These are phyloP conservation scores for Hymenoscyphus albidus DNA, from an alignment of 2,329 filamentous ascomycete genomes.

Conservation along the genomic window DNA sequence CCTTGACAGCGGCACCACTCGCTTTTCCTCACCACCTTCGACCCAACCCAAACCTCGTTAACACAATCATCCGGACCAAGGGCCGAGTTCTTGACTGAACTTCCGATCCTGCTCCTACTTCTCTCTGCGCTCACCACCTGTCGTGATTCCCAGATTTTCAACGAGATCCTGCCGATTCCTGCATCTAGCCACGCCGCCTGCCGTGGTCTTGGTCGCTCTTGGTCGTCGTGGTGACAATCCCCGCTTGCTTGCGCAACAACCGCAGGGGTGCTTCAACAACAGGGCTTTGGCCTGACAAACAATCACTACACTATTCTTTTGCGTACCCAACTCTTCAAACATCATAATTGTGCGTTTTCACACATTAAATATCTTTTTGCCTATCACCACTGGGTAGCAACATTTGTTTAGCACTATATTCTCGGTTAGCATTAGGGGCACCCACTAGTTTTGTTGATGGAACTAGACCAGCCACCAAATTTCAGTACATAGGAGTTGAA, in stretches of 20 bases:
- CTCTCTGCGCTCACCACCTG: neutral
- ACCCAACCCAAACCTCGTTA: neutral
- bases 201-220: constrained; percentile 27
- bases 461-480: neutral
- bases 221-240: constrained; percentile 34
- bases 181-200: neutral
- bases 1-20: constrained; percentile 3
- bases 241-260: constrained; percentile 22
- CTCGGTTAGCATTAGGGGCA: constrained; percentile 4
- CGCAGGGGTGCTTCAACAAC: constrained; percentile 27
- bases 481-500: constrained; percentile 10
- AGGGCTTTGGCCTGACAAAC: constrained; percentile 17
- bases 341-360: constrained; percentile 29
- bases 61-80: constrained; percentile 8
- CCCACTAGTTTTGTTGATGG: constrained; percentile 1
- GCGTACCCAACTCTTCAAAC: constrained; percentile 14
- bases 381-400: constrained; percentile 8
- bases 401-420: constrained; percentile 5
- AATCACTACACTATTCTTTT: constrained; percentile 24
- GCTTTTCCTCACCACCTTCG: neutral
- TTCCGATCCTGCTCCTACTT: neutral
- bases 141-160: neutral
- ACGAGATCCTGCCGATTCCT: constrained; percentile 2
- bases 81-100: constrained; percentile 12
- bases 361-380: constrained; percentile 5